Evolutionary conservation across 441 rosid genomes (phyloP).

Genomic region (Adansonia madagascariensis): DNA sequence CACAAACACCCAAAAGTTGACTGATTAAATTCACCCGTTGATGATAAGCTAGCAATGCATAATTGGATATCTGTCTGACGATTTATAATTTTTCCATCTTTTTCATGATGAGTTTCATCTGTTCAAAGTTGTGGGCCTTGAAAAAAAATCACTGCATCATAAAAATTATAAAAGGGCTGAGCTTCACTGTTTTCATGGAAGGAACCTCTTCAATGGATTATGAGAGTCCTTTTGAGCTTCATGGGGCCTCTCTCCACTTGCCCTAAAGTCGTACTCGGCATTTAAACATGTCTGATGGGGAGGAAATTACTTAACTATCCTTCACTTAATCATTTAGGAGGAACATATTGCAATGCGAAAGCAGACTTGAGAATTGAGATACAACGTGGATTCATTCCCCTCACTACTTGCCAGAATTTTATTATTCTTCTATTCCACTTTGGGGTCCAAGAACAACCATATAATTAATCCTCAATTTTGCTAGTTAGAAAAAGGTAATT

Average conservation of each 20-base stretch:
- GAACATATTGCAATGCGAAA: background rate
- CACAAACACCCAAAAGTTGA: slow-evolving; percentile 34
- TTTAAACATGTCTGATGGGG: slow-evolving; percentile 44
- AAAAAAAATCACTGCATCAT: background rate
- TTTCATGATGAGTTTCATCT: slow-evolving; percentile 35
- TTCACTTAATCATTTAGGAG: background rate
- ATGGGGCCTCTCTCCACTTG: slow-evolving; percentile 42
- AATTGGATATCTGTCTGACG: slow-evolving; percentile 30
- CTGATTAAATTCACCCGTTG: slow-evolving; percentile 9
- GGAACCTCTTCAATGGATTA: slow-evolving; percentile 30
- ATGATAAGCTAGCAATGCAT: slow-evolving; percentile 23
- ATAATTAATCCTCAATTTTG: background rate
- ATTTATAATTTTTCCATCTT: slow-evolving; percentile 24
- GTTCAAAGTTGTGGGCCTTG: slow-evolving; percentile 43
- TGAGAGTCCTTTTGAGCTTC: slow-evolving; percentile 26
- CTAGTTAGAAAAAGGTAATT: background rate
- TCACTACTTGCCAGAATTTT: no score
- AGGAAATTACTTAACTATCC: slow-evolving; percentile 38
- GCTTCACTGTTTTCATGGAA: slow-evolving; percentile 23
- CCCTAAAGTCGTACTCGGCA: slow-evolving; percentile 33
- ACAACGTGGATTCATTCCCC: background rate
- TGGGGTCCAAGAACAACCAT: background rate
- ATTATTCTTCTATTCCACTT: background rate
- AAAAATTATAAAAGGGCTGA: slow-evolving; percentile 5
- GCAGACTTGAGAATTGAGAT: background rate